Evolutionary conservation across 306 rosid genomes (phyloP).

Genomic region (Cucumis cinereus): DNA sequence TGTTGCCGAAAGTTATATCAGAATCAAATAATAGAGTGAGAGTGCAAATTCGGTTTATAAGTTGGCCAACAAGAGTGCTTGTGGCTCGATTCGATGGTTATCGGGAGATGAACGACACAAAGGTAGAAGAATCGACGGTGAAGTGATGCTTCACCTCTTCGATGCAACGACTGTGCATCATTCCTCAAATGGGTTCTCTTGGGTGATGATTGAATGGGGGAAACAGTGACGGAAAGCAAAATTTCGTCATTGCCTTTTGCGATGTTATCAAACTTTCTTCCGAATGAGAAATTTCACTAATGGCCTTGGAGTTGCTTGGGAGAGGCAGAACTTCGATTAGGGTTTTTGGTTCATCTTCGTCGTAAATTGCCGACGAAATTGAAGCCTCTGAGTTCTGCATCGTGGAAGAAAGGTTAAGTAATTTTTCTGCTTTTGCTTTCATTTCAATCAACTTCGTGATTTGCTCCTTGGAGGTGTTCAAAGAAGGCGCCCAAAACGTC

Average conservation of each 20-base stretch:
- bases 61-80: slow-evolving; percentile 82
- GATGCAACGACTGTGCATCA: slow-evolving; percentile 28
- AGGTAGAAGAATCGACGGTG: slow-evolving; percentile 63
- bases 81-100: slow-evolving; percentile 63
- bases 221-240: slow-evolving; percentile 18
- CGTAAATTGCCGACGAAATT: slow-evolving; percentile 32
- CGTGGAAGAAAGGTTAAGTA: slow-evolving; percentile 23
- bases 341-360: slow-evolving; percentile 18
- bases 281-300: slow-evolving; percentile 7
- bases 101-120: slow-evolving; percentile 17
- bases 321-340: slow-evolving; percentile 8
- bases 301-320: background rate
- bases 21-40: slow-evolving; percentile 71
- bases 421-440: slow-evolving; percentile 55
- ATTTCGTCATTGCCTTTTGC: slow-evolving; percentile 47
- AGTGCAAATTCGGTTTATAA: slow-evolving; percentile 74
- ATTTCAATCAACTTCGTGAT: slow-evolving; percentile 43
- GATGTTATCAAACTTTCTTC: slow-evolving; percentile 38
- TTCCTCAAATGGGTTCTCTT: slow-evolving; percentile 63
- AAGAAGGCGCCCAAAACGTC: no score
- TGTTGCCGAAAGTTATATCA: slow-evolving; percentile 55
- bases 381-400: slow-evolving; percentile 27
- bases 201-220: slow-evolving; percentile 93
- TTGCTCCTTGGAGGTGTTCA: no score
- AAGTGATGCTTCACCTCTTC: slow-evolving; percentile 39